phyloP scores from a whole-genome alignment of 2,329 filamentous ascomycete species.

The Xylaria sp. region DNA sequence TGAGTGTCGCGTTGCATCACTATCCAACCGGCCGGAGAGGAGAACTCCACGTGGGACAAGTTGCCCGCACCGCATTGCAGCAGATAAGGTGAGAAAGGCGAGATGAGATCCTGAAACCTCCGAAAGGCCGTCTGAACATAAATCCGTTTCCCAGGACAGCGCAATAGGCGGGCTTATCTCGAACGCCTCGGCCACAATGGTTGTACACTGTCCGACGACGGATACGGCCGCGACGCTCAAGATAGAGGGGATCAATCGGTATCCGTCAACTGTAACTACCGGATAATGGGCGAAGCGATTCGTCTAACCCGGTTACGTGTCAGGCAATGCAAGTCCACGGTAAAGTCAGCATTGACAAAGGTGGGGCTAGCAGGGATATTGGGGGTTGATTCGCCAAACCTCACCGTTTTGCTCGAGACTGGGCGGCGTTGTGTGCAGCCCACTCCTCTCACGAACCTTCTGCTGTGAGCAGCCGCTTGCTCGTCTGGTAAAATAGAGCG shows the following conservation, averaged over 20 bases:
- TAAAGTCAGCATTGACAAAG: conserved; percentile 51
- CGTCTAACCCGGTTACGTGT: conserved; percentile 30
- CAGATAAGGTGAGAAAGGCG: not conserved
- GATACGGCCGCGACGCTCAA: not conserved
- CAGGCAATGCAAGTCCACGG: conserved; percentile 29
- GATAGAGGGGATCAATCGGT: not conserved
- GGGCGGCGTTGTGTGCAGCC: conserved; percentile 1
- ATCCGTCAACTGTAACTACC: conserved; percentile 19
- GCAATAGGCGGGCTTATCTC: not conserved
- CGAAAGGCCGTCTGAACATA: not conserved
- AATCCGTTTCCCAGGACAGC: not conserved
- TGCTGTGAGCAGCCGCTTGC: conserved; percentile 7
- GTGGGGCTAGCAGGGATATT: conserved; percentile 47
- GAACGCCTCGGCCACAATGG: not conserved
- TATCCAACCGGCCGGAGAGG: conserved; percentile 21
- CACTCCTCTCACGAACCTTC: conserved; percentile 10
- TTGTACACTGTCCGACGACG: not conserved
- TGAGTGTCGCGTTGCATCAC: conserved; percentile 27
- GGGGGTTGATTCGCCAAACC: conserved; percentile 14
- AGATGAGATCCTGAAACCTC: not conserved
- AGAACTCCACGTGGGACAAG: conserved; percentile 26
- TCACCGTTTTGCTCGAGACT: conserved; percentile 29
- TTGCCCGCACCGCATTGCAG: conserved; percentile 1
- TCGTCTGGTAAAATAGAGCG: conserved; percentile 25
- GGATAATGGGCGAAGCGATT: conserved; percentile 25